These are phyloP conservation scores for Neurospora sp. DNA, from an alignment of 2,329 filamentous ascomycete genomes.

Conservation along the genomic window DNA sequence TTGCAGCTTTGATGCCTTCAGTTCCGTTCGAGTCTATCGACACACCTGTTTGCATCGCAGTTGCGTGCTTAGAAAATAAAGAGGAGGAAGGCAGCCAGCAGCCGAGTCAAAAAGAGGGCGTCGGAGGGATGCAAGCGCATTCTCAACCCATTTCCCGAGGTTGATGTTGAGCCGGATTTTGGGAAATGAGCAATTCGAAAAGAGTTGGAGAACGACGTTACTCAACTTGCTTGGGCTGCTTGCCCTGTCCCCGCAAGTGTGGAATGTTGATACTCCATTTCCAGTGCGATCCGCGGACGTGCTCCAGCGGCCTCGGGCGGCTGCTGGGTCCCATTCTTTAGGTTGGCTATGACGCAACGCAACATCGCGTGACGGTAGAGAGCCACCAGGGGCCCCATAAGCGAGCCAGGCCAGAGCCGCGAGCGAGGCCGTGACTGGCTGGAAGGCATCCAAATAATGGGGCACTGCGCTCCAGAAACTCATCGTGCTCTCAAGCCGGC, in stretches of 20 bases:
- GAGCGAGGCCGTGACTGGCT: neutral
- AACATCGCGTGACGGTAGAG: neutral
- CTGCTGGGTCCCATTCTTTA: neutral
- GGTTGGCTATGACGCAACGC: conserved; percentile 3
- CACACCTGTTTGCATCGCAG: neutral
- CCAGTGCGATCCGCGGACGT: neutral
- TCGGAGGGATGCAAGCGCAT: neutral
- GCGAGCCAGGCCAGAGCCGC: neutral
- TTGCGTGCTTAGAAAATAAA: neutral
- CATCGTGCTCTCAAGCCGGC: neutral
- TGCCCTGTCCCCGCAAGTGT: neutral
- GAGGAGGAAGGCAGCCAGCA: neutral
- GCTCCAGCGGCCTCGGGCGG: neutral
- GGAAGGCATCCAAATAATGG: neutral
- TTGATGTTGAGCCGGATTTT: neutral
- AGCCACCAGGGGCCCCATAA: neutral
- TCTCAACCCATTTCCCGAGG: neutral
- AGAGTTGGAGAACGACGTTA: neutral
- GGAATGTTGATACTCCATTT: neutral
- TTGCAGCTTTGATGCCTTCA: neutral
- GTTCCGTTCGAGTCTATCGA: neutral
- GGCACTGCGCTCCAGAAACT: neutral
- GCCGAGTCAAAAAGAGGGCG: neutral
- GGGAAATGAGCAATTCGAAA: neutral
- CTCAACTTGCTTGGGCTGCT: neutral